phyloP scores from a whole-genome alignment of 768 basidiomycete genomes.

The Russula brevipes region DNA sequence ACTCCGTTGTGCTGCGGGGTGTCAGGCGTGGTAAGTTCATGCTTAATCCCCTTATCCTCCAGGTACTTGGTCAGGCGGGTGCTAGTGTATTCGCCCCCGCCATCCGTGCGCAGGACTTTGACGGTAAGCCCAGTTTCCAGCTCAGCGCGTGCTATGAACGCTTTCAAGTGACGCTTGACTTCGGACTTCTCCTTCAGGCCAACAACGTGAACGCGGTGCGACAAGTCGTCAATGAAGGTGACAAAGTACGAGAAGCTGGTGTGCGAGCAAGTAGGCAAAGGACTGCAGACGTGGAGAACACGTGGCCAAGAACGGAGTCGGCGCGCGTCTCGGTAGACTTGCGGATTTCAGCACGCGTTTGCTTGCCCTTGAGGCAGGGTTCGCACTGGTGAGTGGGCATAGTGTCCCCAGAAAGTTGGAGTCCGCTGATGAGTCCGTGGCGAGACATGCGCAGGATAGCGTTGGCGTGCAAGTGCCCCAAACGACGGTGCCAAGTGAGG shows the following conservation, averaged over 20 bases:
- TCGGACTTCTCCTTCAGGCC: slow-evolving; percentile 22
- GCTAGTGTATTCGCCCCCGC: too few relatives aligned
- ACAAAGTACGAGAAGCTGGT: slow-evolving; percentile 24
- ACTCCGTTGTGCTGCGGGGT: too few relatives aligned
- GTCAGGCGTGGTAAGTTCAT: too few relatives aligned
- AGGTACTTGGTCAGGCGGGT: too few relatives aligned
- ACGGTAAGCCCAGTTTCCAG: slow-evolving; percentile 21
- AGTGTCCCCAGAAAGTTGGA: slow-evolving; percentile 9
- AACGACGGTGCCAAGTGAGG: background rate
- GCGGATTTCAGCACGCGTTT: slow-evolving; percentile 7
- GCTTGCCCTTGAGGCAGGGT: slow-evolving; percentile 29
- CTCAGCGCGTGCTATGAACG: slow-evolving; percentile 21
- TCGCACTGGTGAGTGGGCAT: slow-evolving; percentile 7
- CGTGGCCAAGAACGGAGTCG: background rate
- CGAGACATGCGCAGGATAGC: background rate
- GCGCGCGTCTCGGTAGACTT: background rate
- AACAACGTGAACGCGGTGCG: slow-evolving; percentile 22
- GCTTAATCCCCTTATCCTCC: too few relatives aligned
- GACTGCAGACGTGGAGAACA: slow-evolving; percentile 28
- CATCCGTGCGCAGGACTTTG: background rate
- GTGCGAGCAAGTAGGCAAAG: slow-evolving; percentile 18
- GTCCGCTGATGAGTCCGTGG: background rate
- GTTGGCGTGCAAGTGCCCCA: background rate
- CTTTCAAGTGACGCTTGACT: slow-evolving; percentile 13
- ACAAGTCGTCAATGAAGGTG: slow-evolving; percentile 27